These are phyloP conservation scores for Thamnidium elegans DNA, from an alignment of 192 early-diverging fungal species.

Conservation along the genomic window DNA sequence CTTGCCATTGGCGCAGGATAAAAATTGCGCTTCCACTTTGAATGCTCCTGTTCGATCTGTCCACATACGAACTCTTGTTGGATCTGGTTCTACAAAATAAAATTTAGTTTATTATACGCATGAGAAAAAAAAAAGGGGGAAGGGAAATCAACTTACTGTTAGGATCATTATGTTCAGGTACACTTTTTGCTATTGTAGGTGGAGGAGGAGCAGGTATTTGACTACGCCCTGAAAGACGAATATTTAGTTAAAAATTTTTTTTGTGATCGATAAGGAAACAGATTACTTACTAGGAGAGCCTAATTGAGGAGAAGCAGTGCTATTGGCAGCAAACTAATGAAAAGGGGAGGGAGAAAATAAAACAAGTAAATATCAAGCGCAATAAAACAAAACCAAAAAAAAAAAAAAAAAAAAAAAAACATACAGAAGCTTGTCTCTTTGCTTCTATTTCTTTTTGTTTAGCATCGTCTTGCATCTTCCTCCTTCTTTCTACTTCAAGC, in stretches of 20 bases:
- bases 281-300: slow-evolving; percentile 10
- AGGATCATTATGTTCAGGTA: slow-evolving; percentile 25
- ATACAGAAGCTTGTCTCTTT: slow-evolving; percentile 6
- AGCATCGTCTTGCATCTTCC: slow-evolving; percentile 27
- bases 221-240: slow-evolving; percentile 18
- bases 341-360: not conserved
- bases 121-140: not conserved
- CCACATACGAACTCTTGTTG: slow-evolving; percentile 67
- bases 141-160: not conserved
- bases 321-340: not conserved
- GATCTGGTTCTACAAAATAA: slow-evolving; percentile 38
- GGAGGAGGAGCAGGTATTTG: slow-evolving; percentile 35
- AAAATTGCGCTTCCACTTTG: slow-evolving; percentile 88
- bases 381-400: too few species aligned
- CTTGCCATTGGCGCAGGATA: slow-evolving; percentile 76
- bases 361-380: not conserved
- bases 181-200: slow-evolving; percentile 5
- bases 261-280: not conserved
- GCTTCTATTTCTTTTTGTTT: slow-evolving; percentile 19
- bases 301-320: slow-evolving; percentile 19
- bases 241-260: not conserved
- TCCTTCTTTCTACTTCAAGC: slow-evolving; percentile 16
- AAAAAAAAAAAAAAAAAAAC: not conserved
- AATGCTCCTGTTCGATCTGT: slow-evolving; percentile 89
- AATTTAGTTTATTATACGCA: not conserved